These are phyloP conservation scores for Acer negundo DNA, from an alignment of 345 rosid genomes.

Conservation along the genomic window DNA sequence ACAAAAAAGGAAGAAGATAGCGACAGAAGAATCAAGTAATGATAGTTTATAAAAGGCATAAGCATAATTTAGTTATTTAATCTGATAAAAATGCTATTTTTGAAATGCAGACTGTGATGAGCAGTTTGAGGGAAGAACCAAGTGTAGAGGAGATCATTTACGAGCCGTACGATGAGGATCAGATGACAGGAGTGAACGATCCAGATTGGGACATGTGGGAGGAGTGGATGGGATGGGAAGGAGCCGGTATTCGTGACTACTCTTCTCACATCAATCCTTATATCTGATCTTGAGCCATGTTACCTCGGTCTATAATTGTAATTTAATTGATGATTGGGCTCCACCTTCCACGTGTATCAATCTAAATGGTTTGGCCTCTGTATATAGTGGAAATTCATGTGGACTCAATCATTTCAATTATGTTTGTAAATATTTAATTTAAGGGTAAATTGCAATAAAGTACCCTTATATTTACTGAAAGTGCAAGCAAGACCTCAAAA, in stretches of 20 bases:
- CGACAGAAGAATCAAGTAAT: no score
- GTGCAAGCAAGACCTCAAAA: no score
- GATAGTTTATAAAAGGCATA: no score
- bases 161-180: conserved; percentile 47
- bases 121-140: conserved; percentile 24
- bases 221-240: conserved; percentile 99
- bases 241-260: conserved; percentile 84
- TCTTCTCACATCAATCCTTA: conserved; percentile 84
- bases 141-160: conserved; percentile 24
- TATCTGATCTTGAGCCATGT: conserved; percentile 25
- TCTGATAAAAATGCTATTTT: no score
- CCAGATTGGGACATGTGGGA: conserved; percentile 86
- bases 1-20: no score
- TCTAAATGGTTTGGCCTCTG: not conserved
- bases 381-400: no score
- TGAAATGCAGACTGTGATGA: conserved; percentile 57
- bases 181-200: conserved; percentile 60
- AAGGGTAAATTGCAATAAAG: no score
- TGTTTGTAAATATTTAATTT: no score
- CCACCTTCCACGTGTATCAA: not conserved
- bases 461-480: no score
- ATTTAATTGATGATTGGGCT: not conserved
- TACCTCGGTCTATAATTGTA: not conserved
- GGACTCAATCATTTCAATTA: no score
- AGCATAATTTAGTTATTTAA: no score